Evolutionary conservation across 208 protist genomes (phyloP).

Genomic region (Phytomonas francai): DNA sequence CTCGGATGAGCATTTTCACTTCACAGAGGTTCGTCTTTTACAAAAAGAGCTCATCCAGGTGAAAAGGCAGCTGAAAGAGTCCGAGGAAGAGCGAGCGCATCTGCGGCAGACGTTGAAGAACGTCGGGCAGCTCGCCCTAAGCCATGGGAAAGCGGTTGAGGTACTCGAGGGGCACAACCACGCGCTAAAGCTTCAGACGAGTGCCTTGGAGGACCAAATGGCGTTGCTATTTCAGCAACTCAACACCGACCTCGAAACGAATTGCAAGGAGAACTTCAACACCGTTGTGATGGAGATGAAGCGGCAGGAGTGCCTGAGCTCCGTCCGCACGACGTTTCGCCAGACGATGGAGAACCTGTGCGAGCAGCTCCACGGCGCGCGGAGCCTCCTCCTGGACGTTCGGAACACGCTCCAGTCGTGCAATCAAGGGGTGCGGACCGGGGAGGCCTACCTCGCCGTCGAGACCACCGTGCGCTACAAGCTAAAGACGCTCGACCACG

Average conservation of each 20-base stretch:
- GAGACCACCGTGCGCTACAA: constrained; percentile 86
- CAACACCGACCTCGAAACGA: constrained; percentile 64
- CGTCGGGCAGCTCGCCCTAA: constrained; percentile 61
- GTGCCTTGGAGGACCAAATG: constrained; percentile 88
- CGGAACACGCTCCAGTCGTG: constrained; percentile 53
- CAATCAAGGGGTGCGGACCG: constrained; percentile 35
- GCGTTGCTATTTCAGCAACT: constrained; percentile 85
- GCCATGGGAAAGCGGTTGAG: constrained; percentile 77
- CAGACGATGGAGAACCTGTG: constrained; percentile 88
- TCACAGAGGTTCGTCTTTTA: constrained; percentile 77
- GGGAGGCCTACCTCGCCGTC: constrained; percentile 67
- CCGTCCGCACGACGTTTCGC: constrained; percentile 67
- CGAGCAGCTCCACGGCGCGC: constrained; percentile 68
- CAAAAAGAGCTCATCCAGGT: constrained; percentile 61
- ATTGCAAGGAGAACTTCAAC: constrained; percentile 71
- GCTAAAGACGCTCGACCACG: constrained; percentile 82
- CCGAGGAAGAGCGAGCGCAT: constrained; percentile 48
- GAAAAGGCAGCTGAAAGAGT: constrained; percentile 41
- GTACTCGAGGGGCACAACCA: constrained; percentile 80
- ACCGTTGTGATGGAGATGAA: constrained; percentile 68
- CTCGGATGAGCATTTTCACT: constrained; percentile 84
- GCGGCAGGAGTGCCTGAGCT: constrained; percentile 71
- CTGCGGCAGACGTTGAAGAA: constrained; percentile 77
- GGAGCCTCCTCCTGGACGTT: constrained; percentile 72
- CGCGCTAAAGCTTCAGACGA: constrained; percentile 73